Evolutionary conservation across 2,329 filamentous ascomycete genomes (phyloP), one percentile per base, ranked within the genome.

Genomic region (Penicillium sp.): DNA sequence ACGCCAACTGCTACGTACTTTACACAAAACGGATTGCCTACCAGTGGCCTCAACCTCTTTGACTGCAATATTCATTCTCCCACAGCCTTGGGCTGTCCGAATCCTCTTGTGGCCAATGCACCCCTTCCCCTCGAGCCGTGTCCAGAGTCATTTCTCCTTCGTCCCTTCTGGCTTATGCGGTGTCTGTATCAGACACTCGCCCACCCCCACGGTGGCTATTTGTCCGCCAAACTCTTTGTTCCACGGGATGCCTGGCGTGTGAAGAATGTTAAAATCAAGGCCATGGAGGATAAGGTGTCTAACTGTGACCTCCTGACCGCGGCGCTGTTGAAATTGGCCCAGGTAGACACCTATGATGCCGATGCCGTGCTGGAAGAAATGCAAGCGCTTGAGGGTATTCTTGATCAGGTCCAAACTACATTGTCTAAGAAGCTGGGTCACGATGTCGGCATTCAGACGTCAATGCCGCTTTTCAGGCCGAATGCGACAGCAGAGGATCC

Each of bases 111-210:
- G 13, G 69, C 79, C 0, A 87, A 91, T 63, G 84, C 87, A 1
- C 93, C 93, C 13, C 83, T 88, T 22, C 86, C 91, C 0, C 82
- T 99, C 5, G 95, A 99, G 70, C 90, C 95, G 3, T 99, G 96
- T 71, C 95, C 95, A 1, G 90, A 89, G 35, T 91, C 96, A 42
- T 88, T 89, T 58, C 83, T 97, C 67, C 82, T 98, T n/a, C 87
- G 95, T 21, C 96, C 95, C 2, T 99, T 97, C 74, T 99, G 95
- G 95, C 81, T 99, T 45, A 96, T 99, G 91, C 87, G 95, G 54
- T 93, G 90, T 60, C 82, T 99, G 26, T 96, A 95, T 71, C 91
- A 97, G 72, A 96, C 93, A 0, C 86, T 99, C 45, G 89, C 88
- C 19, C 93, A 99, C 69, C 91, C 93, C 2, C 87, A 91, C 24